phyloP scores from a whole-genome alignment of 2,329 filamentous ascomycete genomes.

The Pseudomassariella vexata region DNA sequence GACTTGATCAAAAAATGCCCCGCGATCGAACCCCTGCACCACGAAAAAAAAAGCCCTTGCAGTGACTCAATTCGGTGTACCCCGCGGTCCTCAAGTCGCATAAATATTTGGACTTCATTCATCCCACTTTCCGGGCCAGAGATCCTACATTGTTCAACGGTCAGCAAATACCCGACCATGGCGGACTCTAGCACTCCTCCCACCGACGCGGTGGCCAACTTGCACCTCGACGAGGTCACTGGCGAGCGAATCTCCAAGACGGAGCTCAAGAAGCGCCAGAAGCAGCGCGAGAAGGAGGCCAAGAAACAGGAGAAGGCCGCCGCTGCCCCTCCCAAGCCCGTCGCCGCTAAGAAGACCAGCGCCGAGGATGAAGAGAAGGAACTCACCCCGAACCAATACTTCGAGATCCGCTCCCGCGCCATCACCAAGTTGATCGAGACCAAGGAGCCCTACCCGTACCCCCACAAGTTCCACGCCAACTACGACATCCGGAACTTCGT shows the following conservation, averaged over 20 bases:
- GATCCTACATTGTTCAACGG: no score
- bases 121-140: no score
- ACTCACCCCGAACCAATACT: slow-evolving; percentile 66
- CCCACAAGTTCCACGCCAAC: slow-evolving; percentile 86
- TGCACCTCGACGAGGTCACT: slow-evolving; percentile 86
- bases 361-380: slow-evolving; percentile 49
- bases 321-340: slow-evolving; percentile 52
- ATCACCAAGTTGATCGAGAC: slow-evolving; percentile 70
- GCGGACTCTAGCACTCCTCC: slow-evolving; percentile 17
- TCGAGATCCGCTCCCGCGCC: slow-evolving; percentile 84
- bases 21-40: no score
- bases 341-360: slow-evolving; percentile 55
- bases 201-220: slow-evolving; percentile 57
- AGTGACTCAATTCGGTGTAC: no score
- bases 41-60: no score
- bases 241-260: slow-evolving; percentile 82
- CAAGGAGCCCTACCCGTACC: slow-evolving; percentile 78
- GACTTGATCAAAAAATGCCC: no score
- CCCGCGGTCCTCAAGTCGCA: no score
- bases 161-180: no score
- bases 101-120: no score
- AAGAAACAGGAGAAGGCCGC: slow-evolving; percentile 86
- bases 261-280: slow-evolving; percentile 91
- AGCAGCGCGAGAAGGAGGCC: slow-evolving; percentile 79
- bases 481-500: slow-evolving; percentile 78